Conservation (phyloP, 2,329 filamentous ascomycete species). For the Botrytis elliptica region DNA sequence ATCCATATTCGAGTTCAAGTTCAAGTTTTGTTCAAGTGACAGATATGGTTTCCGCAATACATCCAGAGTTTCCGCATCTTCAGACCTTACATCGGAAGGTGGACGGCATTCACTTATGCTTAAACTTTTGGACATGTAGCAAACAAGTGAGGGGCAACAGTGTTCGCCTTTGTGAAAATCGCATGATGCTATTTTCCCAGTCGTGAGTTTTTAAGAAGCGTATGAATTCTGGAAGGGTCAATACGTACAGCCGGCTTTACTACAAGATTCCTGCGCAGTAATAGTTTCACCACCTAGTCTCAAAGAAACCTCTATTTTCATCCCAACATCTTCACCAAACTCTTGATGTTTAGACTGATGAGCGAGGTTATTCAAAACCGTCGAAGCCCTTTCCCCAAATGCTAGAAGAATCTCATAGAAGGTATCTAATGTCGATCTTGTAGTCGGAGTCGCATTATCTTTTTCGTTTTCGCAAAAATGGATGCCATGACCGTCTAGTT, state of each 20-base stretch:
- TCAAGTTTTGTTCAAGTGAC: neutral
- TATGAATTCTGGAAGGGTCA: neutral
- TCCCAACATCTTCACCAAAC: neutral
- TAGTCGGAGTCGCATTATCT: neutral
- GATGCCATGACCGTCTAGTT: neutral
- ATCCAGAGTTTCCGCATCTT: neutral
- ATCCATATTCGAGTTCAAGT: neutral
- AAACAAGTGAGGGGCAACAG: constrained; percentile 4
- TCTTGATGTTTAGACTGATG: neutral
- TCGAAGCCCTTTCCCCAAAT: neutral
- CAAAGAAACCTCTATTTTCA: neutral
- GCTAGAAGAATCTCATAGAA: neutral
- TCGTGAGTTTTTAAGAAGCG: neutral
- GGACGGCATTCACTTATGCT: neutral
- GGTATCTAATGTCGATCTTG: neutral
- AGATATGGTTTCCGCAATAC: neutral
- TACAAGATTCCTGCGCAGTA: neutral
- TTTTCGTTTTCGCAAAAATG: neutral
- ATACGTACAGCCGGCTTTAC: neutral
- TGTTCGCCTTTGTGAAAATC: neutral
- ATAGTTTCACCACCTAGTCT: neutral
- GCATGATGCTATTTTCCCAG: neutral
- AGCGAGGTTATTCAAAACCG: no score
- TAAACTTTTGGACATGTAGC: neutral
- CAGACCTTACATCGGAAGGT: neutral